Evolutionary conservation across 1,284 basidiomycete species (phyloP).

Genomic region (Moesziomyces globuligerus): DNA sequence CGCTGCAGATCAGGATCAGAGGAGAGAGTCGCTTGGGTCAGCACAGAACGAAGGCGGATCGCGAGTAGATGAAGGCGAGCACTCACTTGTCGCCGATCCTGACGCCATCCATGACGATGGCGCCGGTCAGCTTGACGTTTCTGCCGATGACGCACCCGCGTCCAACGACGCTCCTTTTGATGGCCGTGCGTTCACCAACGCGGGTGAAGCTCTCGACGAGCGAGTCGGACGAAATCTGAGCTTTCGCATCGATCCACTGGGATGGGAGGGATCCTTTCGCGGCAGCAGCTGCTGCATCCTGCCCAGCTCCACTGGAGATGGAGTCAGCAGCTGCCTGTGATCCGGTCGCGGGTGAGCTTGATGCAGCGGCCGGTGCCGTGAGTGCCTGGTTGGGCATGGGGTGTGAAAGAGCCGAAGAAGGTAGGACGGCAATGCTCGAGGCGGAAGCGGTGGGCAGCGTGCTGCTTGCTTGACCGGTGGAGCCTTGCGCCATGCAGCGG

Average conservation of each 20-base stretch:
- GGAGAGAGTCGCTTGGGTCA: constrained; percentile 10
- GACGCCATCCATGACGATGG: constrained; percentile 88
- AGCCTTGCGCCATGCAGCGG: constrained; percentile 19
- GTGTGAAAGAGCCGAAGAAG: constrained; percentile 35
- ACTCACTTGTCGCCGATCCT: constrained; percentile 83
- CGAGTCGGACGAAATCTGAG: constrained; percentile 86
- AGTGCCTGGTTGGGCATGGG: constrained; percentile 37
- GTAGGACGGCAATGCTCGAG: constrained; percentile 1
- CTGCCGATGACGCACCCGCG: constrained; percentile 88
- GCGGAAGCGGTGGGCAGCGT: constrained; percentile 5
- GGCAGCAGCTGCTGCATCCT: constrained; percentile 8
- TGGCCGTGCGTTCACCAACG: constrained; percentile 82
- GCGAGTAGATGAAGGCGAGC: neutral
- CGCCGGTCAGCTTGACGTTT: constrained; percentile 84
- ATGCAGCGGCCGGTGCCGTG: constrained; percentile 11
- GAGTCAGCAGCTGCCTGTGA: constrained; percentile 7
- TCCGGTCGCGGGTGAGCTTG: constrained; percentile 7
- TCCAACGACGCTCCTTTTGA: constrained; percentile 89
- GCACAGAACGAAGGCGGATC: neutral
- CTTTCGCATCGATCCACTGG: constrained; percentile 74
- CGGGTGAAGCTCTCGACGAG: constrained; percentile 83
- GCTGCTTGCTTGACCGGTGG: constrained; percentile 18
- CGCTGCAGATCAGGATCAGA: constrained; percentile 70
- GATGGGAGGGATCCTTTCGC: constrained; percentile 2
- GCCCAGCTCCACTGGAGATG: constrained; percentile 2